A percentile compares a stretch with the other conserved stretches of the same genome.
Evolutionary conservation across 768 basidiomycete species (phyloP).

Genomic region (Phanerochaete sordida): DNA sequence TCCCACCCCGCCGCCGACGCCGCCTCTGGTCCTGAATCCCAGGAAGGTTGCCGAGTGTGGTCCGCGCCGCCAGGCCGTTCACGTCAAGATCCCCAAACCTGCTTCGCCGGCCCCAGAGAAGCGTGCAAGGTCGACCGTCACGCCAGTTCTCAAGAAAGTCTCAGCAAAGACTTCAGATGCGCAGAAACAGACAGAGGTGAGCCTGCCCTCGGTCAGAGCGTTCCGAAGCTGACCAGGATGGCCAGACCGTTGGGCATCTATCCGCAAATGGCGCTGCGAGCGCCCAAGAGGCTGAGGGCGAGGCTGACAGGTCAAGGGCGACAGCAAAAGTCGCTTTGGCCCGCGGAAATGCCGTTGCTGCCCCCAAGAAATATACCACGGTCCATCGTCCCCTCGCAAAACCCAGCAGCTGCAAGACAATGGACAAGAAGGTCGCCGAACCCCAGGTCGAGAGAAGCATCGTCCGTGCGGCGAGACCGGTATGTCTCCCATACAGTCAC

Average conservation of each 20-base stretch:
- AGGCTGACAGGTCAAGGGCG: background rate
- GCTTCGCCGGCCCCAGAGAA: background rate
- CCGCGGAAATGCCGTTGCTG: no score
- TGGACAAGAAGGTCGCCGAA: background rate
- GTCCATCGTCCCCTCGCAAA: background rate
- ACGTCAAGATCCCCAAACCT: background rate
- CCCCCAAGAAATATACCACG: no score
- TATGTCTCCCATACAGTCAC: background rate
- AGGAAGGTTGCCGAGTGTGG: background rate
- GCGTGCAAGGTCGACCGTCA: background rate
- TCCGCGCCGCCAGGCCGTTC: background rate
- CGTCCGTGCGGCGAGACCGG: background rate
- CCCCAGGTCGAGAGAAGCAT: background rate
- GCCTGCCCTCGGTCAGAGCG: background rate
- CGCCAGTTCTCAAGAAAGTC: background rate
- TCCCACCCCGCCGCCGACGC: background rate
- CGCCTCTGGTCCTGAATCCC: background rate
- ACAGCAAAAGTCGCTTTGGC: no score
- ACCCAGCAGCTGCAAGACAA: background rate
- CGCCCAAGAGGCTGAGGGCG: background rate
- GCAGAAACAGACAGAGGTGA: background rate
- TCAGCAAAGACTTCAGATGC: background rate
- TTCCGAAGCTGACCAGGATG: background rate
- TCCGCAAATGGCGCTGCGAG: background rate
- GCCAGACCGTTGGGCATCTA: background rate